Base-by-base conservation (phyloP, 192 early-diverging fungal species). In the Obelidium mucronatum region DNA sequence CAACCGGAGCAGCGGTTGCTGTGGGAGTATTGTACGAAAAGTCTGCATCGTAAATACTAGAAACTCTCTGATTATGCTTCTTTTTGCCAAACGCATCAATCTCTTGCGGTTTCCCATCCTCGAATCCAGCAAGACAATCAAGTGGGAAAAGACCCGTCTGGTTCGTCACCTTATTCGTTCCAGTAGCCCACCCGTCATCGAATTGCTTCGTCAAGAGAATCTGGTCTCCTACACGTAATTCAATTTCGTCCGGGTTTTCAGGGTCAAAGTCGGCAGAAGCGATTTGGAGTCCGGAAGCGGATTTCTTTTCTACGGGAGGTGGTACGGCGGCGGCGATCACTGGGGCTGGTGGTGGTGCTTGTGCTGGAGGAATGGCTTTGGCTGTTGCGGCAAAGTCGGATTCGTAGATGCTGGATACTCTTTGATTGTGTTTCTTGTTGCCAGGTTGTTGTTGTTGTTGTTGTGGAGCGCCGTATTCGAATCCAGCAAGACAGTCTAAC, bases 161-260 rank as follows among this genome's bases (percentile, higher is more conserved):
- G 11, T 62, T 62, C 17, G 74, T 68, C 61, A 40, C 26, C 62
- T 67, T 48, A 48, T 68, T 75, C 34, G 51, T 22, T 52, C 74
- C 74, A 17, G 59, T 60, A 30, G n/a, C n/a, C 67, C 67, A 69
- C 22, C 67, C 67, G 52, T 69, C 67, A 34, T 69, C 67, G 52
- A 52, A 69, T 24, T 44, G 30, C 5, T 44, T 17, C 35, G 22
- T 13, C 19, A 69, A 22, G 8, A 30, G 40, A 13, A 69, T 48
- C 22, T 8, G 11, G 48, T 69, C 67, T 8, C 67, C 67, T 1
- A 35, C 55, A 8, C n/a, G 35, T 8, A 53, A 24, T 53, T 55
- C 24, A 0, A 72, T 5, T 72, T 72, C 70, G 33, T 72, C 70
- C 11, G 52, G 24, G 17, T 26, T 6, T 53, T 72, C 24, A 11